Conservation (phyloP, 768 basidiomycete species). For the Macrolepiota albuminosa region DNA sequence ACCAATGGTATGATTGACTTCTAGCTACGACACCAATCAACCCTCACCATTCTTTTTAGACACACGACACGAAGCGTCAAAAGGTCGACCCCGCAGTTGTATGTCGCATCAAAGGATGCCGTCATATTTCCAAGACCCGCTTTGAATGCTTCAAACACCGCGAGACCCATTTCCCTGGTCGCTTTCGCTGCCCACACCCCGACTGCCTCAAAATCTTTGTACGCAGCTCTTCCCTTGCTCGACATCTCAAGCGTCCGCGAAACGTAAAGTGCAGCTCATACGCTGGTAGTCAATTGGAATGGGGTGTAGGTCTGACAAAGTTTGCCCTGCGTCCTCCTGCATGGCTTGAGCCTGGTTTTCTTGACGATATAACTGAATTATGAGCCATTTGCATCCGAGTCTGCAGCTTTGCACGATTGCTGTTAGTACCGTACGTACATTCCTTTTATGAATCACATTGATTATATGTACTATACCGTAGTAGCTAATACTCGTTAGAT, state of each 20-base stretch:
- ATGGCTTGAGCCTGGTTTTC: constrained; percentile 15
- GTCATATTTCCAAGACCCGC: constrained; percentile 16
- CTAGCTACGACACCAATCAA: neutral
- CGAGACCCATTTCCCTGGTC: constrained; percentile 19
- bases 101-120: constrained; percentile 18
- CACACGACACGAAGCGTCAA: constrained; percentile 9
- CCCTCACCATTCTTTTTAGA: neutral
- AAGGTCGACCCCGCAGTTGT: constrained; percentile 13
- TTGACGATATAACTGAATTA: constrained; percentile 12
- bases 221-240: constrained; percentile 18
- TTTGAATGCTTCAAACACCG: constrained; percentile 20
- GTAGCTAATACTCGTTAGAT: neutral
- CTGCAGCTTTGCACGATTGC: too few relatives aligned
- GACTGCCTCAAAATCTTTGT: constrained; percentile 15
- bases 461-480: neutral
- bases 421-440: neutral
- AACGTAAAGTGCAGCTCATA: constrained; percentile 8
- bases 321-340: constrained; percentile 14
- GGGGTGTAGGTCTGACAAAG: constrained; percentile 14
- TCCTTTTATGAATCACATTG: neutral
- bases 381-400: neutral
- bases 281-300: constrained; percentile 11
- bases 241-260: constrained; percentile 16
- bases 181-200: constrained; percentile 17
- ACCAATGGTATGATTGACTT: neutral